Evolutionary conservation across 441 rosid genomes (phyloP).

Genomic region (Viola pubescens): DNA sequence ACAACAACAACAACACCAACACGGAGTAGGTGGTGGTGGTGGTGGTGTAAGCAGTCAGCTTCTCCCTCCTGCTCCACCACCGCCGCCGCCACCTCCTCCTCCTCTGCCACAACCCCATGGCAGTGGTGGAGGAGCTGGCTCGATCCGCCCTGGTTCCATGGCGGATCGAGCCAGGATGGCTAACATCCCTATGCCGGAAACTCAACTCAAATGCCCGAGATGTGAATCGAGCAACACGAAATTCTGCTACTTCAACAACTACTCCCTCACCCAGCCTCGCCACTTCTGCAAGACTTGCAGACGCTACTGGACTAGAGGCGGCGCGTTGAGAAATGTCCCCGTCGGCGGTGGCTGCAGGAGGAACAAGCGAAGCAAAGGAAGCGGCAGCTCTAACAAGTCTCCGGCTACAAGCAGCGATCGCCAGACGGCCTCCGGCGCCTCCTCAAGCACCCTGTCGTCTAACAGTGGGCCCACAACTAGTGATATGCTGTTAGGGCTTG

Average conservation of each 20-base stretch:
- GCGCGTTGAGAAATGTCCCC: slow-evolving; percentile 81
- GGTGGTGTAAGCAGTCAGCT: slow-evolving; percentile 24
- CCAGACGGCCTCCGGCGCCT: slow-evolving; percentile 28
- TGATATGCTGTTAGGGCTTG: slow-evolving; percentile 38
- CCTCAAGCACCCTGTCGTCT: slow-evolving; percentile 36
- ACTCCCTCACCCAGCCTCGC: slow-evolving; percentile 90
- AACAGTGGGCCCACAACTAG: slow-evolving; percentile 24
- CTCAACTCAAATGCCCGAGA: slow-evolving; percentile 76
- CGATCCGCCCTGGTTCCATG: slow-evolving; percentile 83
- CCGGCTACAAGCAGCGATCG: slow-evolving; percentile 32
- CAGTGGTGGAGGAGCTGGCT: slow-evolving; percentile 37
- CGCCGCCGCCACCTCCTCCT: slow-evolving; percentile 39
- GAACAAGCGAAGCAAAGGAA: slow-evolving; percentile 72
- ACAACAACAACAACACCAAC: slow-evolving; percentile 12
- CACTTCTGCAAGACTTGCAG: slow-evolving; percentile 94
- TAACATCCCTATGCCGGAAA: slow-evolving; percentile 68
- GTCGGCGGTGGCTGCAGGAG: slow-evolving; percentile 91
- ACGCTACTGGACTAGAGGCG: slow-evolving; percentile 96
- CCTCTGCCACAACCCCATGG: slow-evolving; percentile 50
- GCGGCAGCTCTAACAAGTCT: slow-evolving; percentile 33
- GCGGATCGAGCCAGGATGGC: slow-evolving; percentile 83
- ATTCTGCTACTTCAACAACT: slow-evolving; percentile 95
- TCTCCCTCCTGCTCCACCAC: slow-evolving; percentile 36
- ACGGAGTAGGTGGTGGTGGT: slow-evolving; percentile 15
- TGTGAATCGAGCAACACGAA: slow-evolving; percentile 91